Evolutionary conservation across 2,329 filamentous ascomycete species (phyloP).

Genomic region (Colletotrichum gloeosporioides): DNA sequence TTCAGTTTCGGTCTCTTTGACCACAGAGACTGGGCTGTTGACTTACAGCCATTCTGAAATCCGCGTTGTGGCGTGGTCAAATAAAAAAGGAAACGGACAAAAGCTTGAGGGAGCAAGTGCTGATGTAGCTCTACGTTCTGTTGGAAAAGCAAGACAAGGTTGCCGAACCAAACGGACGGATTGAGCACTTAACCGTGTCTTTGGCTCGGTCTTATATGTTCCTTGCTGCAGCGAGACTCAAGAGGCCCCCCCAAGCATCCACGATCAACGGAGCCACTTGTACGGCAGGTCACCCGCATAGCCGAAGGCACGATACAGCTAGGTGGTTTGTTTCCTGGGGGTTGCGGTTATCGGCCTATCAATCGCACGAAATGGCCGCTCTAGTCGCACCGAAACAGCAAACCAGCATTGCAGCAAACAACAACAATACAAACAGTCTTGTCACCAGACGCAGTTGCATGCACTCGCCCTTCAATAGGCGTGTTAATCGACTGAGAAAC

Average conservation of each 20-base stretch:
- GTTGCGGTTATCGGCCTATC: constrained; percentile 14
- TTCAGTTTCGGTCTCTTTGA: background rate
- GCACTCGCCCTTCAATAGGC: background rate
- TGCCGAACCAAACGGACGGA: background rate
- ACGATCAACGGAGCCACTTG: background rate
- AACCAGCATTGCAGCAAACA: background rate
- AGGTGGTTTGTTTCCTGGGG: background rate
- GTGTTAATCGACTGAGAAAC: background rate
- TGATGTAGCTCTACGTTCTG: background rate
- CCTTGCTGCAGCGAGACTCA: background rate
- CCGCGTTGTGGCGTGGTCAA: background rate
- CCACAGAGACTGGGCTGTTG: background rate
- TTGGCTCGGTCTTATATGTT: background rate
- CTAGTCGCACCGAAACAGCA: background rate
- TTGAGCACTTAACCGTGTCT: background rate
- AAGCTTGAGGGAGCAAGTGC: background rate
- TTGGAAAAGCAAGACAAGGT: background rate
- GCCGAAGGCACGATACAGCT: background rate
- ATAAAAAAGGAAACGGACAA: background rate
- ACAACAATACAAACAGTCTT: background rate
- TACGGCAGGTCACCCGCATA: constrained; percentile 7
- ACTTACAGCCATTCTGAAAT: background rate
- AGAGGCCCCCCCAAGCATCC: background rate
- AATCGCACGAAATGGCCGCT: constrained; percentile 8
- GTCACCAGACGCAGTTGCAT: background rate